Conservation (phyloP, 2,329 filamentous ascomycete genomes). For the Phymatotrichopsis omnivora region DNA sequence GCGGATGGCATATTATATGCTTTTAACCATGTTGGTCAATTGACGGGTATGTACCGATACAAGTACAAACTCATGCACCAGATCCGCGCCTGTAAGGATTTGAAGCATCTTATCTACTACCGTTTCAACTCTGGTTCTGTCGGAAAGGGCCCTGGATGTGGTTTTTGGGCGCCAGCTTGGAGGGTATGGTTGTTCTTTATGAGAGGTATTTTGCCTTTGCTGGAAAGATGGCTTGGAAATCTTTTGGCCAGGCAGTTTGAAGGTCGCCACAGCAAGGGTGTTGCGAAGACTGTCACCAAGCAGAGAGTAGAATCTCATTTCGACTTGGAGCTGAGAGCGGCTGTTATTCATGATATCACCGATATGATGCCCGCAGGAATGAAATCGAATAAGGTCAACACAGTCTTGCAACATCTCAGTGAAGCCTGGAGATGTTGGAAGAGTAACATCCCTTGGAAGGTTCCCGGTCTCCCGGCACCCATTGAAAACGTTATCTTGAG, state of each 20-base stretch:
- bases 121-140: slow-evolving; percentile 96
- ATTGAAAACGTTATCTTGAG: slow-evolving; percentile 98
- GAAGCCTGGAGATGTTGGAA: slow-evolving; percentile 99
- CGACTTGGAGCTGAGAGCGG: slow-evolving; percentile 90
- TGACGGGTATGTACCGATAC: slow-evolving; percentile 99
- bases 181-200: slow-evolving; percentile 99
- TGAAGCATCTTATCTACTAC: slow-evolving; percentile 99
- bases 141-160: slow-evolving; percentile 92
- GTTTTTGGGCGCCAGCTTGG: slow-evolving; percentile 99
- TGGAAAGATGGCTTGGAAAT: slow-evolving; percentile 96
- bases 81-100: slow-evolving; percentile 95
- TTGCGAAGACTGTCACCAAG: slow-evolving; percentile 98
- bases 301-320: slow-evolving; percentile 98
- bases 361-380: slow-evolving; percentile 99
- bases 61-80: slow-evolving; percentile 99
- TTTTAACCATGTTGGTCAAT: slow-evolving; percentile 96
- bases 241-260: slow-evolving; percentile 95
- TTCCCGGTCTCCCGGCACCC: slow-evolving; percentile 86
- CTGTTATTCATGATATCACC: slow-evolving; percentile 98
- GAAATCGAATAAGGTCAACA: slow-evolving; percentile 99
- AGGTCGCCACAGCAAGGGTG: slow-evolving; percentile 95
- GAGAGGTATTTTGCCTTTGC: slow-evolving; percentile 90
- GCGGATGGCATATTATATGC: slow-evolving; percentile 98
- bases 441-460: slow-evolving; percentile 99
- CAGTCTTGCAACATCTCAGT: slow-evolving; percentile 89